These are phyloP conservation scores for Pachysolen tannophilus DNA, from an alignment of 805 yeast species.

Conservation along the genomic window DNA sequence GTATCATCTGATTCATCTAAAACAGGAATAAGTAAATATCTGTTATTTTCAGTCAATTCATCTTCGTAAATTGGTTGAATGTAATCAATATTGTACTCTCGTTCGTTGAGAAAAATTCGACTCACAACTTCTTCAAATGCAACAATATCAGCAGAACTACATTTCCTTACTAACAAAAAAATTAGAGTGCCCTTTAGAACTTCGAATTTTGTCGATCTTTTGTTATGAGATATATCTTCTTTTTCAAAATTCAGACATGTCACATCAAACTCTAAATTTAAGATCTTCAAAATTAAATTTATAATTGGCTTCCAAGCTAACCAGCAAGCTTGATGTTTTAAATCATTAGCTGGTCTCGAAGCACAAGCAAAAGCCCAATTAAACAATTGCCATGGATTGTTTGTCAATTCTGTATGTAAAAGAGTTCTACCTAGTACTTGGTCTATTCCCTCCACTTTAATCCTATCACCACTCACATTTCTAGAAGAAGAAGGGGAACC, in stretches of 20 bases:
- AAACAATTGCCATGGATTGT: constrained; percentile 6
- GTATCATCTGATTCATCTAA: constrained; percentile 3
- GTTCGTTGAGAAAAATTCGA: constrained; percentile 14
- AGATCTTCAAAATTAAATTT: constrained; percentile 4
- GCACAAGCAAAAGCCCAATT: constrained; percentile 4
- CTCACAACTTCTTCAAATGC: constrained; percentile 9
- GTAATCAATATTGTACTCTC: constrained; percentile 5
- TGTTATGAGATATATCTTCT: background rate
- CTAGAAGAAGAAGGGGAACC: background rate
- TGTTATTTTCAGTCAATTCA: constrained; percentile 4
- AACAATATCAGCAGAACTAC: constrained; percentile 6
- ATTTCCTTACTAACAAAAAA: constrained; percentile 3
- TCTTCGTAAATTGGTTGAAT: constrained; percentile 1
- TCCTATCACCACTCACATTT: background rate
- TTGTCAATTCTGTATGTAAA: constrained; percentile 2
- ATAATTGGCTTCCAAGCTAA: constrained; percentile 6
- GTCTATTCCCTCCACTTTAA: background rate
- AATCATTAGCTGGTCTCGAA: background rate
- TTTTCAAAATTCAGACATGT: constrained; percentile 8
- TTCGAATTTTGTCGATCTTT: background rate
- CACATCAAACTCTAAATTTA: constrained; percentile 9
- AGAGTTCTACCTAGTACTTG: too few relatives aligned
- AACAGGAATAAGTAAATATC: constrained; percentile 3
- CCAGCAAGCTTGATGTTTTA: constrained; percentile 6
- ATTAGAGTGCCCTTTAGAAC: constrained; percentile 5